Evolutionary conservation across 129 eudicot species (phyloP), one percentile per base, ranked within the genome.

Genomic region (Lonicera japonica): DNA sequence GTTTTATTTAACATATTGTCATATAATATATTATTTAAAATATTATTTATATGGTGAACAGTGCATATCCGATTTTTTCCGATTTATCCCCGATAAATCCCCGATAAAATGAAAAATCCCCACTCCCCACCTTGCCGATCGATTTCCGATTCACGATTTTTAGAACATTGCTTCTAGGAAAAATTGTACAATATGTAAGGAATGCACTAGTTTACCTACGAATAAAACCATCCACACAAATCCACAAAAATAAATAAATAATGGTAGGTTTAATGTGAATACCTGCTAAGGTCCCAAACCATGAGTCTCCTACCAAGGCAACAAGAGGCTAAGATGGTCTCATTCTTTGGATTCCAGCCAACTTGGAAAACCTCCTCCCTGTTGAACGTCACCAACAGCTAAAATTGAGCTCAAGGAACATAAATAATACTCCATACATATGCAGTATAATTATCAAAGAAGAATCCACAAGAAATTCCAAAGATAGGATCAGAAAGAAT

Each of bases 281-380:
- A 92, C 98, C 98, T 87, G 82, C 98, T 88, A 67, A 92, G 96
- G 70, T 92, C 97, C 97, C 97, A 86, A 65, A 84, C 94, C 97
- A 91, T 87, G 40, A 91, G 90, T 68, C 97, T 82, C 62, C 98
- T 80, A 47, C 98, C 98, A 74, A 92, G 90, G 70, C 98, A 92
- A 57, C 96, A 92, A 57, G 98, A 92, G 61, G 98, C 96, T 72
- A 92, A 69, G 53, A 92, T 82, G 29, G 98, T 84, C 77, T 92
- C 98, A 39, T 85, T 84, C 71, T 80, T 85, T 13, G 96, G 98
- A 72, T 74, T 87, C 98, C 98, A 92, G 21, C 98, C 98, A 71
- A 92, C 98, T 62, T 87, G 98, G 80, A 92, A 87, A 64, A 92
- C 98, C 74, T 85, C 95, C 78, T 92, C 97, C 76, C 95, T 91